Evolutionary conservation across 2,329 filamentous ascomycete genomes (phyloP).

Genomic region (Aureobasidium sp.): DNA sequence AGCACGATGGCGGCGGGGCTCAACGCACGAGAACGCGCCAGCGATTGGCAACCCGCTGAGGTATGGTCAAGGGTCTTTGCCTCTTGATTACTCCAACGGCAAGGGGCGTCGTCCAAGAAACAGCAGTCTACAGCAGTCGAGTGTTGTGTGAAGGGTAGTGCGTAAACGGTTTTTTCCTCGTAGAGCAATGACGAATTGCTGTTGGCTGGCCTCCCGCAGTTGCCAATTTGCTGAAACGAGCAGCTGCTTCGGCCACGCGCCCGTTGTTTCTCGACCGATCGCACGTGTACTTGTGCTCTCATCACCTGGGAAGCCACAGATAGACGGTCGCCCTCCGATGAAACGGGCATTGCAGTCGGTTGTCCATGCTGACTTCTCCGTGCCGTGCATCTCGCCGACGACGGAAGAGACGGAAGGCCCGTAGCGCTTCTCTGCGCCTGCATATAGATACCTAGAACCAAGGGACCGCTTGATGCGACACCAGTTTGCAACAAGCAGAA

Average conservation of each 20-base stretch:
- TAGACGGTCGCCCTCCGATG: neutral
- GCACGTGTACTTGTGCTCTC: slow-evolving; percentile 7
- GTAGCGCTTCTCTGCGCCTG: neutral
- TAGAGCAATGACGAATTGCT: slow-evolving; percentile 11
- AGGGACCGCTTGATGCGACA: neutral
- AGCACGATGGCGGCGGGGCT: slow-evolving; percentile 7
- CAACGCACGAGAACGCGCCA: slow-evolving; percentile 7
- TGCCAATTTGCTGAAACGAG: slow-evolving; percentile 16
- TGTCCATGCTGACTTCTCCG: neutral
- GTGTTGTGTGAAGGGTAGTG: neutral
- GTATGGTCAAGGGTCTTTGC: slow-evolving; percentile 11
- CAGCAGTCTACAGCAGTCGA: slow-evolving; percentile 4
- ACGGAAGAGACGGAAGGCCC: slow-evolving; percentile 1
- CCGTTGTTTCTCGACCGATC: slow-evolving; percentile 11
- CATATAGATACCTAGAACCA: neutral
- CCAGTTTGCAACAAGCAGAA: neutral
- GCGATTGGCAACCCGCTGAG: neutral
- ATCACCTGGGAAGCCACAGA: slow-evolving; percentile 4
- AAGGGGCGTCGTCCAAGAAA: slow-evolving; percentile 15
- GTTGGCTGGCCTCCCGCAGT: slow-evolving; percentile 15
- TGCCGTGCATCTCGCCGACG: neutral
- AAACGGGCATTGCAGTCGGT: slow-evolving; percentile 10
- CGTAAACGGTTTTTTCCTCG: slow-evolving; percentile 9
- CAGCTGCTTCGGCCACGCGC: slow-evolving; percentile 16
- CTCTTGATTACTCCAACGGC: neutral